A percentile compares a stretch with the other conserved stretches of the same genome.
Evolutionary conservation across 1,284 basidiomycete species (phyloP).

Genomic region (Phellinidium pouzarii): DNA sequence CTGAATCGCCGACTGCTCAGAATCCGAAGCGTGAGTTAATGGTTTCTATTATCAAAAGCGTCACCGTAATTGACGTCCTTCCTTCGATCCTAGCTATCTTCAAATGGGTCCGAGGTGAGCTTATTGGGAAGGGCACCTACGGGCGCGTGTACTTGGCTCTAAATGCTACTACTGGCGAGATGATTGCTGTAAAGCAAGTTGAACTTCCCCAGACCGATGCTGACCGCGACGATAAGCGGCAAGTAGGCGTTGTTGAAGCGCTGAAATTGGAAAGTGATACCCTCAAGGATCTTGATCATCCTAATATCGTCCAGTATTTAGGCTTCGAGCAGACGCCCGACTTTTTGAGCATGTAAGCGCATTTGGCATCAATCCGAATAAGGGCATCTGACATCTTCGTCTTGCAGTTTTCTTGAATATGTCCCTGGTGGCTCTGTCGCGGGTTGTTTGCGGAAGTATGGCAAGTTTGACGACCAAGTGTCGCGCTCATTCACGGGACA

Average conservation of each 20-base stretch:
- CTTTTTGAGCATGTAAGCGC: slow-evolving; percentile 85
- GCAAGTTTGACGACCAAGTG: slow-evolving; percentile 88
- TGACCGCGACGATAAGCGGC: slow-evolving; percentile 85
- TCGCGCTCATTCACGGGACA: slow-evolving; percentile 92
- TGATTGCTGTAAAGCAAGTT: slow-evolving; percentile 99
- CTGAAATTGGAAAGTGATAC: slow-evolving; percentile 93
- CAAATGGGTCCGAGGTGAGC: slow-evolving; percentile 97
- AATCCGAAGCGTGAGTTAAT: slow-evolving; percentile 51
- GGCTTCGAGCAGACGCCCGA: slow-evolving; percentile 93
- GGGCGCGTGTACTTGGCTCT: slow-evolving; percentile 94
- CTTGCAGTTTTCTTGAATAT: slow-evolving; percentile 87
- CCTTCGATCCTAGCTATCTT: slow-evolving; percentile 63
- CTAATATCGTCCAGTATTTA: slow-evolving; percentile 95
- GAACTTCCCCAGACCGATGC: slow-evolving; percentile 87
- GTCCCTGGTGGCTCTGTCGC: slow-evolving; percentile 97
- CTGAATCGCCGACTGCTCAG: slow-evolving; percentile 47
- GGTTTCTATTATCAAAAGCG: slow-evolving; percentile 4
- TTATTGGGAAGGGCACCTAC: slow-evolving; percentile 96
- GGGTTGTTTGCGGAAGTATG: slow-evolving; percentile 86
- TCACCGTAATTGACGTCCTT: not conserved
- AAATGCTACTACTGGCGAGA: slow-evolving; percentile 97
- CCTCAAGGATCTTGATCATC: slow-evolving; percentile 93
- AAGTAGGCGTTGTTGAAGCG: slow-evolving; percentile 83
- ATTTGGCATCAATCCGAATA: not conserved
- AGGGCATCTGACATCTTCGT: slow-evolving; percentile 2